Percentiles rank a stretch among this genome's conserved stretches.
Evolutionary conservation across 495 filamentous ascomycete species (phyloP).

Genomic region (Xylaria grammica): DNA sequence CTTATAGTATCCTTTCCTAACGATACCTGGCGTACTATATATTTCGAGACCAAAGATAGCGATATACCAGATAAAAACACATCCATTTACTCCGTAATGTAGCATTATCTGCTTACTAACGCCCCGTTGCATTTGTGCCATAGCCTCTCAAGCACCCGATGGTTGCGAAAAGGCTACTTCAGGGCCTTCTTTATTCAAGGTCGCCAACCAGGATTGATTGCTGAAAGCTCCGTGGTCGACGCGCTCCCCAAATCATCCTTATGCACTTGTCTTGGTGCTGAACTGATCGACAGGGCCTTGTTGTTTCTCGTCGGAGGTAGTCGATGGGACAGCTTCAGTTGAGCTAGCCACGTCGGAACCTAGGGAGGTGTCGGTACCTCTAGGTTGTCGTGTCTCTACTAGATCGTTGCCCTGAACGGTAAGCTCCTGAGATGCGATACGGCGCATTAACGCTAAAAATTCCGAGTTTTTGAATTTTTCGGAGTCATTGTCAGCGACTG

Average conservation of each 20-base stretch:
- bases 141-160: background rate
- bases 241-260: background rate
- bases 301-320: background rate
- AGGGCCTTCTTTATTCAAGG: background rate
- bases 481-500: constrained; percentile 42
- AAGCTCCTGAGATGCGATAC: constrained; percentile 44
- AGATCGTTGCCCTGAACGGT: constrained; percentile 46
- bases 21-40: background rate
- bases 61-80: background rate
- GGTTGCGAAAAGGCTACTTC: background rate
- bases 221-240: background rate
- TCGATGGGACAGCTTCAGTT: too few relatives aligned
- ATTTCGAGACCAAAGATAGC: background rate
- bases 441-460: constrained; percentile 51
- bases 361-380: background rate
- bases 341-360: background rate
- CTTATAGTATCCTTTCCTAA: background rate
- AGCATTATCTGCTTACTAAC: background rate
- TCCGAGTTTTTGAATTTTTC: constrained; percentile 52
- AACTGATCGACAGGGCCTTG: background rate
- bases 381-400: constrained; percentile 31
- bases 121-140: background rate
- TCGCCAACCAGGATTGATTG: background rate
- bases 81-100: background rate
- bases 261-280: too few relatives aligned